Evolutionary conservation across 306 rosid species (phyloP), one percentile per base, ranked within the genome.

Genomic region (Oxytropis ochrocephala): DNA sequence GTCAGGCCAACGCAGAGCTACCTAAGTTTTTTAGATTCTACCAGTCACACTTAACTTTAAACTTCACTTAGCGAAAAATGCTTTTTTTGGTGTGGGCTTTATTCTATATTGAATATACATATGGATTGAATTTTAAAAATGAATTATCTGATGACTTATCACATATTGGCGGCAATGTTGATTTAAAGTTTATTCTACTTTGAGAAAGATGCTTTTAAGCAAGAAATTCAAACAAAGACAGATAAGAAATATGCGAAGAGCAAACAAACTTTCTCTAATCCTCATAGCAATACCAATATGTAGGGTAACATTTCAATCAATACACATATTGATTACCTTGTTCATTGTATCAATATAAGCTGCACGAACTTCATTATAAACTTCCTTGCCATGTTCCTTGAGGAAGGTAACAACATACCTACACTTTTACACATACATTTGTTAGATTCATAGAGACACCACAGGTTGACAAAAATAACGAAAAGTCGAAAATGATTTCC

Each of bases 291-390:
- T 47, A 55, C 47, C 13, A 16, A 62, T 62, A 19, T 64, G n/a
- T 4, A 24, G 69, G 69, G 8, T 27, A 64, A 43, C 69, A 27
- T 64, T 64, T 64, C 1, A 48, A 44, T 64, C 69, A 44, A 14
- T 46, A 27, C 4, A 44, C 4, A 4, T 64, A 5, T 44, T 27
- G 54, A 44, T 73, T 54, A 87, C 98, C 98, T 93, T 93, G 81
- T 85, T 93, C 96, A 93, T 88, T 38, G 98, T 93, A 80, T 93
- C 98, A 44, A 85, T 85, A 80, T 93, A 93, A 1, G 97, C 98
- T 47, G 82, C 91, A 53, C 94, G 93, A 75, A 93, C 90, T 87
- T 93, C 98, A 56, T 66, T 85, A 56, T 86, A 88, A 57, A 88
- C 83, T 78, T 93, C 98, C 75, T 90, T 93, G 59, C 98, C 89